Evolutionary conservation across 768 basidiomycete species (phyloP), one percentile per base, ranked within the genome.

Genomic region (Leccinellum rugosiceps): DNA sequence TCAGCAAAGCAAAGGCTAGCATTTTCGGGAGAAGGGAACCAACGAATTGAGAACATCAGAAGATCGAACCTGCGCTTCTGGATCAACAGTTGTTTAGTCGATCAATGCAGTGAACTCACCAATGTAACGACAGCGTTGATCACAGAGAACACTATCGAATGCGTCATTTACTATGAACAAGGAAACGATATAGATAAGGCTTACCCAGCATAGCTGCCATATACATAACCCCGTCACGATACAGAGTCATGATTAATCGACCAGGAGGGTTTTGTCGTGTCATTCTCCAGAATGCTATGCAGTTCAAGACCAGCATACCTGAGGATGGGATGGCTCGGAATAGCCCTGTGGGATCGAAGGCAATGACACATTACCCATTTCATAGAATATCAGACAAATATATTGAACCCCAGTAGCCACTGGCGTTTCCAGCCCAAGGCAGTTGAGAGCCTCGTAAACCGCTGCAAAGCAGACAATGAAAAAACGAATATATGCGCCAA

Each of bases 191-290:
- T 31, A 10, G 11, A 31, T 2, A 28, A 31, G 6, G 3, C 53
- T 57, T 43, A 57, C 65, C 25, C 13, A 57, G 19, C 14, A 66
- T 66, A 19, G 53, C 58, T 34, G 55, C 56, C 31, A 66, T 26
- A 17, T 66, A 66, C 49, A 66, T 32, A 19, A 66, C 30, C 9
- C 65, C 62, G 14, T 66, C 65, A 28, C 61, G 54, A 49, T 63
- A 61, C 23, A 66, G 43, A 10, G 49, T 63, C 21, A 43, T 61
- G 21, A 64, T 47, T 4, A 66, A 17, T 23, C 10, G 59, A 46
- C 59, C 46, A 3, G 61, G 61, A 21, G 46, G 17, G 45, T 28
- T 57, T 9, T 58, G 56, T 30, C 32, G 45, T 46, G 50, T 58
- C 58, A 66, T 60, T 53, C 21, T 63, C 17, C 35, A 21, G 35